phyloP scores from a whole-genome alignment of 2,329 filamentous ascomycete genomes.

The Apiospora marii region DNA sequence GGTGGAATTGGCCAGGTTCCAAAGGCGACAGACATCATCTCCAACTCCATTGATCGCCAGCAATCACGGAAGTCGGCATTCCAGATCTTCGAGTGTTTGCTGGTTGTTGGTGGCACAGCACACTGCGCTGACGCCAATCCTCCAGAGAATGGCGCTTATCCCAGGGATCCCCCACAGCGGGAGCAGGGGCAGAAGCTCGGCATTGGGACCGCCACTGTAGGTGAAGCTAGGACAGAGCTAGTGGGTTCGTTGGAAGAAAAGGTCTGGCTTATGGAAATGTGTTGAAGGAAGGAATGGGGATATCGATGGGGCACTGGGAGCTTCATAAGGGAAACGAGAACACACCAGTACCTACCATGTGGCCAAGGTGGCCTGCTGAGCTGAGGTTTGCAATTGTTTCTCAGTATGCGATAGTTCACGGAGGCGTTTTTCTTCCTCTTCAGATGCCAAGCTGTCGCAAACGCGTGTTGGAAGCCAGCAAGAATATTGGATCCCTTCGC shows the following conservation, averaged over 20 bases:
- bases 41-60: neutral
- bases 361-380: neutral
- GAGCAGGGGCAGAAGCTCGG: neutral
- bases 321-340: neutral
- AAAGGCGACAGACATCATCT: neutral
- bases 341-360: neutral
- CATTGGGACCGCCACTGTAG: neutral
- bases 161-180: neutral
- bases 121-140: neutral
- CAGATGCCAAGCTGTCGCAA: slow-evolving; percentile 12
- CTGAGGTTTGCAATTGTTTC: neutral
- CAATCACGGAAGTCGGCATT: slow-evolving; percentile 1
- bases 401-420: neutral
- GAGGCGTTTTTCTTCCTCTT: neutral
- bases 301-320: neutral
- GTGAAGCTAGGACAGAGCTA: neutral
- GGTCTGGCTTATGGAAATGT: neutral
- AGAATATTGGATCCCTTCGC: slow-evolving; percentile 7
- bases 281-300: neutral
- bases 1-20: slow-evolving; percentile 19
- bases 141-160: neutral
- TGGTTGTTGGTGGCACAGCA: neutral
- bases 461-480: slow-evolving; percentile 7
- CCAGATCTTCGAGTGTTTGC: neutral
- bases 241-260: neutral